Evolutionary conservation across 768 basidiomycete species (phyloP), one percentile per base, ranked within the genome.

Genomic region (Leccinum imitatum): DNA sequence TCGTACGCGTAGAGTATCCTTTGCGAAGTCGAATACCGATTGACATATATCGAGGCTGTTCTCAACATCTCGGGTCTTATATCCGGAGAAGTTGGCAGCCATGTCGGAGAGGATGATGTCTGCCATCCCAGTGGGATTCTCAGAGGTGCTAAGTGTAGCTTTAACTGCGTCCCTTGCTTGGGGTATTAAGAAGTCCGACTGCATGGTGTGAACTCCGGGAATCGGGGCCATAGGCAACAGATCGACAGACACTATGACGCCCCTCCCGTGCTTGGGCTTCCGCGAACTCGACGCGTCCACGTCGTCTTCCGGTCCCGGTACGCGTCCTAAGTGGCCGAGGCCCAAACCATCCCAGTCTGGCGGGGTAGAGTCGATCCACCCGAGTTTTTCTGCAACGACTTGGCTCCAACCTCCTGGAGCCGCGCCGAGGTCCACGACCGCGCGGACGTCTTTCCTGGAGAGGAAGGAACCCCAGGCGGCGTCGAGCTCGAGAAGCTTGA

Each of bases 331-430:
- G 25, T n/a, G 31, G n/a, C 31, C 17, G 48, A 39, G 33, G 41
- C 31, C 57, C 1, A 33, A 33, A 56, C 17, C 53, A 46, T 46
- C 57, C 19, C 46, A 30, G 46, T 60, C 56, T 47, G 58, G 33
- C 23, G 54, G 30, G 35, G 60, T 52, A 9, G 27, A 41, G 27
- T 66, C 60, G 33, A 63, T 65, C 80, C 82, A 85, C 3, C 87
- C 86, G n/a, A 91, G 69, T 58, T 83, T 81, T 33, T 78, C 78
- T 0, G 85, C 82, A 14, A 85, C 86, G 11, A 94, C 94, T 69
- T 97, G 95, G 53, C 89, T 90, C 95, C 96, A 98, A 0, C 93
- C 93, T 0, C 95, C 95, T 0, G 95, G 96, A 0, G 94, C 92
- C 0, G 91, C 91, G 15, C 96, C 95, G 21, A 97, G 82, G 73